A percentile compares a stretch with the other conserved stretches of the same genome.
phyloP scores from a whole-genome alignment of 2,329 filamentous ascomycete species.

The Colletotrichum theobromicola region DNA sequence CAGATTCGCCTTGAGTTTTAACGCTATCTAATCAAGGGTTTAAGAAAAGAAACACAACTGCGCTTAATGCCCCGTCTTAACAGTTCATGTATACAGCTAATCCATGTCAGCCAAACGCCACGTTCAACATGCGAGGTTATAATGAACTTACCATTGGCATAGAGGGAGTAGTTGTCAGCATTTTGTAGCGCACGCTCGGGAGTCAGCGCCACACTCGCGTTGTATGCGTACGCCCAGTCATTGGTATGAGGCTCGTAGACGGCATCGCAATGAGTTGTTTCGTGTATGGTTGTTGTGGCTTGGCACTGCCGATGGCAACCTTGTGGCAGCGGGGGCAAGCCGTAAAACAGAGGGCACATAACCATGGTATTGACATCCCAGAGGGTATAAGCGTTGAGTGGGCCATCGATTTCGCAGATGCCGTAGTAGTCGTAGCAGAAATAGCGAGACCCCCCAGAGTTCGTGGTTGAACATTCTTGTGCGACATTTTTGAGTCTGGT shows the following conservation, averaged over 20 bases:
- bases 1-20: background rate
- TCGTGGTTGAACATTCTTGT: constrained; percentile 23
- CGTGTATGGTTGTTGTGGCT: constrained; percentile 27
- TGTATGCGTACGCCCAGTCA: constrained; percentile 25
- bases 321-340: constrained; percentile 20
- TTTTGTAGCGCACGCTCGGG: constrained; percentile 21
- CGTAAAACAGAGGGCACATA: constrained; percentile 27
- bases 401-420: constrained; percentile 22
- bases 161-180: constrained; percentile 27
- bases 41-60: too few relatives aligned
- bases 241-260: constrained; percentile 25
- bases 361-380: constrained; percentile 22
- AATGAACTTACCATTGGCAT: background rate
- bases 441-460: constrained; percentile 18
- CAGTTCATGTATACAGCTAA: background rate
- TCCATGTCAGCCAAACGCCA: background rate
- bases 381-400: constrained; percentile 25
- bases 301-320: constrained; percentile 25
- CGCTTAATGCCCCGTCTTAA: background rate
- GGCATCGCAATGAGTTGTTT: constrained; percentile 26
- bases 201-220: constrained; percentile 20
- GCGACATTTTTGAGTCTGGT: constrained; percentile 23
- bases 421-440: constrained; percentile 25
- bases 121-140: background rate
- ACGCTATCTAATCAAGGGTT: too few relatives aligned